phyloP scores from a whole-genome alignment of 202 grass and related monocot species.

The Elaeis oleifera region DNA sequence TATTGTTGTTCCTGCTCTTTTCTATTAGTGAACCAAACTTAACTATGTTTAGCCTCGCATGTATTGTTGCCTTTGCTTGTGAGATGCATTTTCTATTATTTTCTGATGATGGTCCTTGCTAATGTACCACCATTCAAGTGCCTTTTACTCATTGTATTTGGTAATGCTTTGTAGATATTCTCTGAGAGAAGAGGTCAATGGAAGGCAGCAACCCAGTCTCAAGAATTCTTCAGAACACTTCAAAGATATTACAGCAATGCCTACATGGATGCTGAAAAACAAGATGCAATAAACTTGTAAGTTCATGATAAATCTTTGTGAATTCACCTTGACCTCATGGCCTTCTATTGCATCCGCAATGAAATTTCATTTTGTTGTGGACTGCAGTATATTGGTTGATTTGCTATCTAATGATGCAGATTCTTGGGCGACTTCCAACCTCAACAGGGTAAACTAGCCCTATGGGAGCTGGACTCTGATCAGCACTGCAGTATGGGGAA shows the following conservation, averaged over 20 bases:
- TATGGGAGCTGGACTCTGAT: constrained; percentile 81
- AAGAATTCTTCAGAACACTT: constrained; percentile 85
- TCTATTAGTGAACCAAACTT: too few species aligned
- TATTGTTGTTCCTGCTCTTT: too few species aligned
- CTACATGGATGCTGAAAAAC: constrained; percentile 86
- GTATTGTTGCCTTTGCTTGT: too few species aligned
- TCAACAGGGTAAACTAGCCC: constrained; percentile 51
- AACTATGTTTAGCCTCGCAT: too few species aligned
- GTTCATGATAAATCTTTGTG: constrained; percentile 17
- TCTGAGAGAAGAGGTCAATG: constrained; percentile 79
- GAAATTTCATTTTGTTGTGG: too few species aligned
- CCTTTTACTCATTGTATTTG: constrained; percentile 1
- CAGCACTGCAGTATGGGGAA: constrained; percentile 25
- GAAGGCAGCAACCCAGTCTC: constrained; percentile 63
- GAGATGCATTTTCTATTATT: too few species aligned
- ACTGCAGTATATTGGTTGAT: too few species aligned
- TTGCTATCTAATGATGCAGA: constrained; percentile 27
- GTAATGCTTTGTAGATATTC: constrained; percentile 66
- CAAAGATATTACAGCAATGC: constrained; percentile 94
- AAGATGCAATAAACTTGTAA: constrained; percentile 95
- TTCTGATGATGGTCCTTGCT: too few species aligned
- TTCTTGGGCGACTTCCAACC: constrained; percentile 86
- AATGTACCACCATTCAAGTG: not conserved
- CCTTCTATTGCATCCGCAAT: too few species aligned
- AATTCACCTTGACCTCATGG: too few species aligned